Conservation (phyloP, 345 rosid species). For the Lepidium sativum region DNA sequence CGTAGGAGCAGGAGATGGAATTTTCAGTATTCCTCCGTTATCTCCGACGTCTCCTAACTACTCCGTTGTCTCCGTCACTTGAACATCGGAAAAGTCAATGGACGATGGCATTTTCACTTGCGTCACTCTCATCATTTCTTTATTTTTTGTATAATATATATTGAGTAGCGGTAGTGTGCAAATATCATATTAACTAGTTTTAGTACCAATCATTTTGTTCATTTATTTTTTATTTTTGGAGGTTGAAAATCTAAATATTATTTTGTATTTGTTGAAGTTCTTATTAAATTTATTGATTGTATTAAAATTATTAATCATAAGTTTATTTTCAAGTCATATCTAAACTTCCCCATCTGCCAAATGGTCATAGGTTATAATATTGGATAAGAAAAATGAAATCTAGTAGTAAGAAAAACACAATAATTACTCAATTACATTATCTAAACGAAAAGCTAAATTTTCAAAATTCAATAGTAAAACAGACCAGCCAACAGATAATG, state of each 20-base stretch:
- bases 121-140: constrained; percentile 15
- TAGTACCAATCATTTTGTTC: constrained; percentile 24
- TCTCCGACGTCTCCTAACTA: constrained; percentile 73
- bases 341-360: background rate
- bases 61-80: constrained; percentile 29
- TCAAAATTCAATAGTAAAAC: background rate
- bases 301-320: background rate
- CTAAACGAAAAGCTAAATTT: background rate
- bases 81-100: constrained; percentile 19
- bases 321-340: background rate
- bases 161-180: constrained; percentile 17
- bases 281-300: constrained; percentile 13
- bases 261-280: background rate
- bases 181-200: constrained; percentile 17
- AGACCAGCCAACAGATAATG: constrained; percentile 15
- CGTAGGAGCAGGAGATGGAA: constrained; percentile 50
- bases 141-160: background rate
- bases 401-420: background rate
- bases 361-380: constrained; percentile 8
- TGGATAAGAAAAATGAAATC: background rate
- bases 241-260: constrained; percentile 8
- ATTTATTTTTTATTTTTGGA: constrained; percentile 1
- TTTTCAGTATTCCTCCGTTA: constrained; percentile 71
- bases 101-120: constrained; percentile 21
- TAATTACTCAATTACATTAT: background rate